These are phyloP conservation scores for Tolypocladium amazonense DNA, from an alignment of 2,329 filamentous ascomycete species.

Conservation along the genomic window DNA sequence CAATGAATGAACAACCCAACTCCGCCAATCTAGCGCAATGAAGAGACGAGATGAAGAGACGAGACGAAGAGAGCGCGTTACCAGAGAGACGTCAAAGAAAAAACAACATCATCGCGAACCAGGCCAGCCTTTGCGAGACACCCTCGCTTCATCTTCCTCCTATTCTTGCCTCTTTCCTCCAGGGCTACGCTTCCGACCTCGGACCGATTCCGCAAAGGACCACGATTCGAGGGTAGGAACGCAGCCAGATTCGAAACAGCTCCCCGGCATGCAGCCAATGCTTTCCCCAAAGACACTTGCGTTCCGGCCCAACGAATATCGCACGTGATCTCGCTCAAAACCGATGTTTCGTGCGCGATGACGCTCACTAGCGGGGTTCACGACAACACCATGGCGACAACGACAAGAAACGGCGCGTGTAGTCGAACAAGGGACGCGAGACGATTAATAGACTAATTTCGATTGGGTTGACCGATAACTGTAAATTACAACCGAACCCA, in stretches of 20 bases:
- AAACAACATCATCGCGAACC: conserved; percentile 5
- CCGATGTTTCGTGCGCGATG: neutral
- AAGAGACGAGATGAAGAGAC: conserved; percentile 9
- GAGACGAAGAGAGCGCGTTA: conserved; percentile 5
- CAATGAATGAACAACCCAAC: conserved; percentile 12
- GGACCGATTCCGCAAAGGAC: neutral
- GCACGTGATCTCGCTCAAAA: neutral
- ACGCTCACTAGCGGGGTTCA: conserved; percentile 11
- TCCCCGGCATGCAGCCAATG: neutral
- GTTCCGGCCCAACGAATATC: neutral
- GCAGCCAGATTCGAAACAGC: neutral
- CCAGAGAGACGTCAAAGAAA: conserved; percentile 7
- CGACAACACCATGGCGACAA: conserved; percentile 12
- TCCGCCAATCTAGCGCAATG: conserved; percentile 16
- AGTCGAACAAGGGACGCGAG: conserved; percentile 18
- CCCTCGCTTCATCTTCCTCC: neutral
- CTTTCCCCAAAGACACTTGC: neutral
- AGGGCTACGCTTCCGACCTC: neutral
- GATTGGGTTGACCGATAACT: conserved; percentile 43
- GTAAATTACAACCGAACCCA: conserved; percentile 49
- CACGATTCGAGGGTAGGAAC: neutral
- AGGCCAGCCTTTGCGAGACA: conserved; percentile 5
- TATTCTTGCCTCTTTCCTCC: neutral
- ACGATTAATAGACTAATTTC: conserved; percentile 40
- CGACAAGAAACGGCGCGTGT: conserved; percentile 6